Conservation (phyloP, 2,329 filamentous ascomycete genomes). For the Colletotrichum cordylinicola region DNA sequence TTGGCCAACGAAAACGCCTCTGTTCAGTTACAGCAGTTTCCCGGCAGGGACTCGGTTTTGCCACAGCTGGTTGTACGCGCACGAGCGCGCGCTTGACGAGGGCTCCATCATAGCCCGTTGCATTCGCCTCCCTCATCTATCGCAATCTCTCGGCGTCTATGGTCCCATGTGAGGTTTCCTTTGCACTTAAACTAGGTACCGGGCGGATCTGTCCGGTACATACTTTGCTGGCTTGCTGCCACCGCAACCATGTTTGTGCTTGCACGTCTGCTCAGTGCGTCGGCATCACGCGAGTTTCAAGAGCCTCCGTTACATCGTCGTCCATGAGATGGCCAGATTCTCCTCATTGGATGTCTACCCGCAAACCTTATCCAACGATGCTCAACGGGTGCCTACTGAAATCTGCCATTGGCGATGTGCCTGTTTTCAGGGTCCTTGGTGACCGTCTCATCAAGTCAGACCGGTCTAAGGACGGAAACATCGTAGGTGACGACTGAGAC, state of each 20-base stretch:
- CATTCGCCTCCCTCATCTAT: background rate
- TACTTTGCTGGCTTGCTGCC: background rate
- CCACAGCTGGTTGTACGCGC: background rate
- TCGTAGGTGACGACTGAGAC: constrained; percentile 1
- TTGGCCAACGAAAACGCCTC: background rate
- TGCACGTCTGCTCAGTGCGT: background rate
- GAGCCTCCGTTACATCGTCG: background rate
- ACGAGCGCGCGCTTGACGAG: background rate
- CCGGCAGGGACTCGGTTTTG: background rate
- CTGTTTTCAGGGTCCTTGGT: constrained; percentile 7
- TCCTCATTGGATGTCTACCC: background rate
- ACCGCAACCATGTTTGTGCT: background rate
- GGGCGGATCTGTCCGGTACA: background rate
- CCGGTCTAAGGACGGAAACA: background rate
- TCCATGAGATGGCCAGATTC: background rate
- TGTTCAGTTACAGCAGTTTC: background rate
- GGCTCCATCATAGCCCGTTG: background rate
- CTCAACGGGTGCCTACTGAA: background rate
- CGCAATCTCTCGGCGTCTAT: background rate
- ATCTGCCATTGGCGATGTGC: background rate
- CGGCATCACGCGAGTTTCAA: background rate
- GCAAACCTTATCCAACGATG: background rate
- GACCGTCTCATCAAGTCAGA: background rate
- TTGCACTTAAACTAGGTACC: background rate
- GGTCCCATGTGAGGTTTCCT: background rate